Evolutionary conservation across 495 filamentous ascomycete species (phyloP).

Genomic region (Bryoglossum gracile): DNA sequence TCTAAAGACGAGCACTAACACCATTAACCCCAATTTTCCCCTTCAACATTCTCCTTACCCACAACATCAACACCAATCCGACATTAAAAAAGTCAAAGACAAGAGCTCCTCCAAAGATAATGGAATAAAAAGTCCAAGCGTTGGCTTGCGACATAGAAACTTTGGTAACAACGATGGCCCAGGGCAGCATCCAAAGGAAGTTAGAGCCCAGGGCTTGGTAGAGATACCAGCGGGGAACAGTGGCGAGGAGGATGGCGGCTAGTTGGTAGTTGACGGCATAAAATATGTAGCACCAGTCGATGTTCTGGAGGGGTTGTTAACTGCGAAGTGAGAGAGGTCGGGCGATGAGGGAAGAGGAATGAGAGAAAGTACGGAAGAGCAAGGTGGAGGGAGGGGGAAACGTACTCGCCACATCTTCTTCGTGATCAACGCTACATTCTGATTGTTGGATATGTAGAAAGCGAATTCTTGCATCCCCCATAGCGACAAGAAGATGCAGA

Average conservation of each 20-base stretch:
- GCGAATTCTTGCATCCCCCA: constrained; percentile 54
- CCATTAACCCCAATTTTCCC: no score
- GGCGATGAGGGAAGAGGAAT: no score
- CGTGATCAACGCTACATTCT: constrained; percentile 51
- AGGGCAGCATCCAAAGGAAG: constrained; percentile 60
- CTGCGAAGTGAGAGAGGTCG: not conserved
- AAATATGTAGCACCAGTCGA: constrained; percentile 73
- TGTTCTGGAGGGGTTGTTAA: constrained; percentile 30
- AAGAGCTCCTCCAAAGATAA: constrained; percentile 64
- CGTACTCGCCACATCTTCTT: constrained; percentile 58
- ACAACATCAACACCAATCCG: constrained; percentile 39
- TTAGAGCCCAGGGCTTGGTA: constrained; percentile 59
- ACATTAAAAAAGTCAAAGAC: constrained; percentile 60
- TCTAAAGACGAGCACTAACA: no score
- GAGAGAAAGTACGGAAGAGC: no score
- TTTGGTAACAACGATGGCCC: constrained; percentile 56
- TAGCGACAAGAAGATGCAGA: constrained; percentile 55
- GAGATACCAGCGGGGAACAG: constrained; percentile 59
- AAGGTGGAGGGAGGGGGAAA: no score
- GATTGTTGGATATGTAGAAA: constrained; percentile 46
- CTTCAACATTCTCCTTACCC: constrained; percentile 48
- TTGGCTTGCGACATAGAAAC: constrained; percentile 38
- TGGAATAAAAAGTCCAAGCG: constrained; percentile 60
- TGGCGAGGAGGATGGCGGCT: constrained; percentile 57
- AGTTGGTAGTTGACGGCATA: constrained; percentile 61